Conservation (phyloP, 179 eudicot genomes). For the Gypsophila paniculata region DNA sequence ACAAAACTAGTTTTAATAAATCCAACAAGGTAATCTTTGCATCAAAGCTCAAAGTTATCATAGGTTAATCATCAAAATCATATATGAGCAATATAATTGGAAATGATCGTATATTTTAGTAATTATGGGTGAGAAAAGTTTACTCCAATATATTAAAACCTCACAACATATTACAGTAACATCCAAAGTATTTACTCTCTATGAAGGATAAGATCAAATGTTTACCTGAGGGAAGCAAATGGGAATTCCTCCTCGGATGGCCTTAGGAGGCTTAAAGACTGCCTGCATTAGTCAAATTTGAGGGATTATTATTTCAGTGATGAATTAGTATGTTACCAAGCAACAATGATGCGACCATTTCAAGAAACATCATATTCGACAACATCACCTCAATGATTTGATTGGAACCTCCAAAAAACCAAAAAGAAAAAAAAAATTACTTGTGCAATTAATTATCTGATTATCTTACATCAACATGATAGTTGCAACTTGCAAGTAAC, state of each 20-base stretch:
- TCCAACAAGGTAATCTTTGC: too few species aligned
- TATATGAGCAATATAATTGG: not conserved
- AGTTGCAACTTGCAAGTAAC: constrained; percentile 10
- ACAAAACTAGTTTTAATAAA: too few species aligned
- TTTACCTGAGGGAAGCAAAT: constrained; percentile 95
- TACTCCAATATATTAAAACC: too few species aligned
- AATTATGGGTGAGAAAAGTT: too few species aligned
- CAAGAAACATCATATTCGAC: constrained; percentile 19
- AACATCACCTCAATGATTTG: constrained; percentile 17
- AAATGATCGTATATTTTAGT: not conserved
- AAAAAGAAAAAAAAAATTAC: not conserved
- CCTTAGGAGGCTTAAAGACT: constrained; percentile 59
- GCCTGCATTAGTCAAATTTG: constrained; percentile 44
- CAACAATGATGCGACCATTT: constrained; percentile 2
- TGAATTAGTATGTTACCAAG: not conserved
- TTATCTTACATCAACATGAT: constrained; percentile 1
- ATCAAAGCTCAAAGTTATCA: too few species aligned
- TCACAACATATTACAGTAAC: too few species aligned
- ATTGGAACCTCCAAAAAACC: not conserved
- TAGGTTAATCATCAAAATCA: too few species aligned
- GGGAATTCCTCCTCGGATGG: constrained; percentile 86
- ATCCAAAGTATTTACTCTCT: not conserved
- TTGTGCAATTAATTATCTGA: not conserved
- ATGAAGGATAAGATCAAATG: not conserved
- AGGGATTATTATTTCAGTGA: not conserved